phyloP scores from a whole-genome alignment of 768 basidiomycete genomes.

The Leucosporidium scottii region DNA sequence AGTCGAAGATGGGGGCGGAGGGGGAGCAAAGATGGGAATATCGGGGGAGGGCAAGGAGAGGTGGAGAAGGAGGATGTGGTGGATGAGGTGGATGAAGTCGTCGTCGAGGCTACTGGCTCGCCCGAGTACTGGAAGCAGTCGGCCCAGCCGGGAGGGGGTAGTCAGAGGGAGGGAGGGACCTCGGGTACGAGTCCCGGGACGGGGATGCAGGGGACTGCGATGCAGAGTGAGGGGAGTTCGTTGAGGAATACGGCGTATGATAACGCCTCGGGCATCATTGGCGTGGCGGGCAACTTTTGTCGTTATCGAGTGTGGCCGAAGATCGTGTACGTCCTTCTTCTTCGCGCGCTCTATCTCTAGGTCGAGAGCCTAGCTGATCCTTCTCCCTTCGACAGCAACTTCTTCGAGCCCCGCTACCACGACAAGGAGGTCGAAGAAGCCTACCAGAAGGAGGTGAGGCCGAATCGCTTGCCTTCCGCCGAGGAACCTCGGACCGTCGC shows the following conservation, averaged over 20 bases:
- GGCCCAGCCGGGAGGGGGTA: slow-evolving; percentile 51
- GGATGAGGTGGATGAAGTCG: slow-evolving; percentile 52
- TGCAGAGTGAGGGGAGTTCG: slow-evolving; percentile 42
- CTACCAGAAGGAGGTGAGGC: slow-evolving; percentile 53
- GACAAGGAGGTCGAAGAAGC: slow-evolving; percentile 54
- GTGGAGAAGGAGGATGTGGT: slow-evolving; percentile 7
- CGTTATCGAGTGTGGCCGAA: slow-evolving; percentile 57
- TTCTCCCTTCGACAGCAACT: neutral
- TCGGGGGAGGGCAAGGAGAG: slow-evolving; percentile 40
- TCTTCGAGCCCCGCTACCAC: slow-evolving; percentile 49
- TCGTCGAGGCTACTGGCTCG: slow-evolving; percentile 54
- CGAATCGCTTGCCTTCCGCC: too few species aligned
- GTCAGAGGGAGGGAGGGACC: slow-evolving; percentile 43
- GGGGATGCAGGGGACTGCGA: slow-evolving; percentile 44
- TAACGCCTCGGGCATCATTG: slow-evolving; percentile 7
- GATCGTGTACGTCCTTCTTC: slow-evolving; percentile 37
- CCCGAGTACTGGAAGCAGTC: slow-evolving; percentile 42
- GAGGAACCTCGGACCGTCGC: too few species aligned
- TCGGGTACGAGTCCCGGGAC: slow-evolving; percentile 43
- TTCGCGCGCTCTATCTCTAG: too few species aligned
- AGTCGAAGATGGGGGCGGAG: slow-evolving; percentile 16
- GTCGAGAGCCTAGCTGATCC: neutral
- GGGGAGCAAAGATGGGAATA: too few species aligned
- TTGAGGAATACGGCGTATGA: slow-evolving; percentile 30
- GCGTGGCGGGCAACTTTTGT: slow-evolving; percentile 36